Evolutionary conservation across 495 filamentous ascomycete genomes (phyloP).

Genomic region (Penicillium cataractarum): DNA sequence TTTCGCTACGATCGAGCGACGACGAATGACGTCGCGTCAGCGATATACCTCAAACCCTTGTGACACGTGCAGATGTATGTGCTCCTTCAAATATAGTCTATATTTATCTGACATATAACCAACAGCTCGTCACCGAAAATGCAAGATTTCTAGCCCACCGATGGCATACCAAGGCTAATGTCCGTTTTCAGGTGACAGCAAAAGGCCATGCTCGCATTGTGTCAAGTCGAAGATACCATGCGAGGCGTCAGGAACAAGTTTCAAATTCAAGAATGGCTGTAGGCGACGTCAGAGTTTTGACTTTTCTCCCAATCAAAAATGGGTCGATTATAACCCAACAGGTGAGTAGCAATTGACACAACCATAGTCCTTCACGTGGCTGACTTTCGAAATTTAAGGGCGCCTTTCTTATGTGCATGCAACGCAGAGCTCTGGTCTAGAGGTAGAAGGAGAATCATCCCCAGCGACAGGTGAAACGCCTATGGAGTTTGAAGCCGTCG

Average conservation of each 20-base stretch:
- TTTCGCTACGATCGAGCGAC: neutral
- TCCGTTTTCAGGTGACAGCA: slow-evolving; percentile 6
- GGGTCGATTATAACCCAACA: slow-evolving; percentile 11
- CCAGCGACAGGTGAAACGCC: neutral
- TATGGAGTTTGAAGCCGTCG: neutral
- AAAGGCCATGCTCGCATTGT: slow-evolving; percentile 15
- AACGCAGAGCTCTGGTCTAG: neutral
- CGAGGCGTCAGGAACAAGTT: slow-evolving; percentile 5
- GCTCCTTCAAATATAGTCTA: neutral
- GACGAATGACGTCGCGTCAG: slow-evolving; percentile 13
- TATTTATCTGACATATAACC: neutral
- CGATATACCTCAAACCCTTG: slow-evolving; percentile 15
- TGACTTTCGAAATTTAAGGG: neutral
- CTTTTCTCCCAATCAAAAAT: slow-evolving; percentile 15
- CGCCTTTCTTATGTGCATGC: neutral
- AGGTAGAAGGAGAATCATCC: neutral
- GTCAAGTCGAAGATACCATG: slow-evolving; percentile 14
- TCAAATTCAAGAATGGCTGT: slow-evolving; percentile 16
- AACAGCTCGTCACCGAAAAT: slow-evolving; percentile 17
- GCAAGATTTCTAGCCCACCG: neutral
- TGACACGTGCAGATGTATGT: slow-evolving; percentile 14
- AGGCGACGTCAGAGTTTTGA: slow-evolving; percentile 2
- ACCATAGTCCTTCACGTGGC: neutral
- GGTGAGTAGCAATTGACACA: neutral
- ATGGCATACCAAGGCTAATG: neutral